phyloP scores from a whole-genome alignment of 768 basidiomycete genomes.

The Megacollybia marginata region DNA sequence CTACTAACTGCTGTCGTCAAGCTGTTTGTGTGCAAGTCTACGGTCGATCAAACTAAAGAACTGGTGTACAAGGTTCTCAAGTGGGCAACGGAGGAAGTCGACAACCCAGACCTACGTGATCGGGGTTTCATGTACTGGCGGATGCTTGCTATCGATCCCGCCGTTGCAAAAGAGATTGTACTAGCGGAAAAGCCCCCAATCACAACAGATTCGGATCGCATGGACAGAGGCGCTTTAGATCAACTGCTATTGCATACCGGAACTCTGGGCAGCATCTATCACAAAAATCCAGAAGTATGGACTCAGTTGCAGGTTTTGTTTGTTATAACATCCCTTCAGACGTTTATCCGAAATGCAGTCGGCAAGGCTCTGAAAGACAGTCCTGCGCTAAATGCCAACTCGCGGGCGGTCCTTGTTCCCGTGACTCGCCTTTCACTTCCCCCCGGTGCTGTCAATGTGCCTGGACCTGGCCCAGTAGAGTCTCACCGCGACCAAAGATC shows the following conservation, averaged over 20 bases:
- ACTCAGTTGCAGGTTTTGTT: conserved; percentile 2
- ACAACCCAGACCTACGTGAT: conserved; percentile 96
- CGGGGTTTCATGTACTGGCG: conserved; percentile 99
- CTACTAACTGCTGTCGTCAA: conserved; percentile 93
- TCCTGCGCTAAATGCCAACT: conserved; percentile 81
- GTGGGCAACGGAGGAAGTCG: conserved; percentile 95
- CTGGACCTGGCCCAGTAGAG: conserved; percentile 61
- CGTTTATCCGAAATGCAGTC: conserved; percentile 87
- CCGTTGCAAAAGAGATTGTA: conserved; percentile 84
- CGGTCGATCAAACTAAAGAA: conserved; percentile 77
- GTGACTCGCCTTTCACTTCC: conserved; percentile 47
- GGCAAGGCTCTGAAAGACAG: conserved; percentile 81
- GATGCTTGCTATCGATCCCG: conserved; percentile 86
- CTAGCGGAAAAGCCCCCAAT: conserved; percentile 92
- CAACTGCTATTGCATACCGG: conserved; percentile 92
- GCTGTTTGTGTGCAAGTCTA: conserved; percentile 85
- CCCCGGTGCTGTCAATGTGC: conserved; percentile 35
- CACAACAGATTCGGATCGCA: conserved; percentile 95
- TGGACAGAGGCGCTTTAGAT: conserved; percentile 95
- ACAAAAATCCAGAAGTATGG: conserved; percentile 89
- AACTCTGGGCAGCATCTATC: conserved; percentile 92
- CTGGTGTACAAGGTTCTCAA: conserved; percentile 94
- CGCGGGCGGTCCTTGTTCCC: conserved; percentile 63
- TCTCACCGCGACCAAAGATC: conserved; percentile 14
- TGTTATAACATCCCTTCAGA: conserved; percentile 33